Base-by-base conservation (phyloP, 192 early-diverging fungal genomes). In the Paraglomus occultum region DNA sequence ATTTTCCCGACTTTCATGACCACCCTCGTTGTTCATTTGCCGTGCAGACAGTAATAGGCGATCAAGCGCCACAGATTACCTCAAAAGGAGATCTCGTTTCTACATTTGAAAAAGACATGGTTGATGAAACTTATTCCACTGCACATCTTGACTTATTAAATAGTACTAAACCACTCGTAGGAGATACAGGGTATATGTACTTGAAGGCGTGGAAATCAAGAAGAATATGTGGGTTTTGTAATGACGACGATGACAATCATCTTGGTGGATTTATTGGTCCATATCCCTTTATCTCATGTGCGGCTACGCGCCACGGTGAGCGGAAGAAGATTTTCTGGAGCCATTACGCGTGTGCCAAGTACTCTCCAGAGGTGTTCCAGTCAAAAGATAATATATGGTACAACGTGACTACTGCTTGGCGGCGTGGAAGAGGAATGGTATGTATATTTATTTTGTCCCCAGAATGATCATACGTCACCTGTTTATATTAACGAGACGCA, bases 21-120 rank as follows among this genome's bases (percentile, higher is more conserved):
- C 94, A 95, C 73, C 88, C 91, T 23, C 83, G 86, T 1, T 83
- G 88, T 2, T 83, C 82, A n/a, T 95, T 95, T 82, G 94, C 94
- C 4, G 81, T 84, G 6, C 82, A 88, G 22, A 73, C 84, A 1
- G 76, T 92, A 9, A 84, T 90, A n/a, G 83, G 85, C 12, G 80
- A 80, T 9, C 82, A 83, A n/a, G 84, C 83, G 2, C 72, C 80
- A 9, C 80, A 77, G 15, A 51, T 71, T 42, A 80, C 80, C 20
- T 80, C 83, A 8, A 85, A 85, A 50, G 85, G 84, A 8, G 82
- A 85, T 39, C 72, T 87, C 7, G 83, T 88, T 9, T 80, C 80
- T 0, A 76, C 81, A 4, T 91, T 85, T 70, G 84, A 85, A 53
- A 80, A 83, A 54, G 87, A 88, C 48, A 59, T 74, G 4, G 64